Percentiles rank a stretch among this genome's conserved stretches.
Evolutionary conservation across 2,329 filamentous ascomycete species (phyloP).

Genomic region (Beauveria varroae): DNA sequence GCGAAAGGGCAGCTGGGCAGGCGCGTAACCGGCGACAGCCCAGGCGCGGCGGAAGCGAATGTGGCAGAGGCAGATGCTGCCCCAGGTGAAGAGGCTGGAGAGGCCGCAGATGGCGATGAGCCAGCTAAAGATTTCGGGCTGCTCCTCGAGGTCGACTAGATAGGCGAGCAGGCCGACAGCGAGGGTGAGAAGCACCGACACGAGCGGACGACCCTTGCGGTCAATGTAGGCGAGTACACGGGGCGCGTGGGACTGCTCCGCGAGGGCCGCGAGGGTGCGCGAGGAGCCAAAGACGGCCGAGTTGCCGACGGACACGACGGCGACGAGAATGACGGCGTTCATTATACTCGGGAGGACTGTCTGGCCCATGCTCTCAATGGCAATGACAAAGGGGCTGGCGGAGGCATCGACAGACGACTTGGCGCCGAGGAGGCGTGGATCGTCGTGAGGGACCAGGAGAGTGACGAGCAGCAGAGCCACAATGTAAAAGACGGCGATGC

Average conservation of each 20-base stretch:
- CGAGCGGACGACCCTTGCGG: constrained; percentile 40
- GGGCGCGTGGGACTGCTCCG: constrained; percentile 44
- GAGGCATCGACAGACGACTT: constrained; percentile 22
- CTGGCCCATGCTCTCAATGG: constrained; percentile 38
- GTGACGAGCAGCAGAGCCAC: constrained; percentile 38
- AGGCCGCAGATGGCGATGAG: constrained; percentile 54
- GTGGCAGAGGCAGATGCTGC: constrained; percentile 69
- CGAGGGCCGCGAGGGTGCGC: constrained; percentile 43
- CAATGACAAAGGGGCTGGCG: constrained; percentile 41
- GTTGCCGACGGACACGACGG: constrained; percentile 44
- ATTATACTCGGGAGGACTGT: constrained; percentile 38
- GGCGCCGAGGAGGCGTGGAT: constrained; percentile 31
- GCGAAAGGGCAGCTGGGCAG: constrained; percentile 65
- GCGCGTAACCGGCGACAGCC: constrained; percentile 40
- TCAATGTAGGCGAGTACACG: constrained; percentile 44
- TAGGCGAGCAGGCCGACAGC: constrained; percentile 38
- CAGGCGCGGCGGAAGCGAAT: constrained; percentile 62
- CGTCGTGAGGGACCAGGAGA: constrained; percentile 32
- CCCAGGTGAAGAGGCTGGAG: constrained; percentile 58
- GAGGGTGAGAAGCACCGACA: constrained; percentile 33
- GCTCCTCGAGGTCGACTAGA: constrained; percentile 30
- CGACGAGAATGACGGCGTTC: constrained; percentile 44
- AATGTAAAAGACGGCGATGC: constrained; percentile 39
- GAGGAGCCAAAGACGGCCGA: constrained; percentile 45
- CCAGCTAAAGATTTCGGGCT: constrained; percentile 52